phyloP scores from a whole-genome alignment of 2,329 filamentous ascomycete species.

The Geosmithia flava region DNA sequence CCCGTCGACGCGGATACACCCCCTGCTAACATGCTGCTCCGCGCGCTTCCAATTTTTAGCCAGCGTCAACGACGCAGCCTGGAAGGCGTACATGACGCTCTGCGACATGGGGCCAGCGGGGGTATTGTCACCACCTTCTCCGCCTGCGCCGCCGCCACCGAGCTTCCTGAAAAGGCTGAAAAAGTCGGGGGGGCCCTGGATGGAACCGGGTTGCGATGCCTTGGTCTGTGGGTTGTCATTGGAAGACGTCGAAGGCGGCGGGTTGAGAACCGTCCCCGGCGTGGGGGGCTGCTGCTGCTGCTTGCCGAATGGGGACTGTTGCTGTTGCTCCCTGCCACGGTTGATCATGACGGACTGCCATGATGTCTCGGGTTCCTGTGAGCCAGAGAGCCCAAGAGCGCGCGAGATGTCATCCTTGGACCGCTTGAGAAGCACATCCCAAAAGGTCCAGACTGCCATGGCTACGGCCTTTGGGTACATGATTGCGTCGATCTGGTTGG shows the following conservation, averaged over 20 bases:
- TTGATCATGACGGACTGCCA: slow-evolving; percentile 18
- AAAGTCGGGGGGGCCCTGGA: slow-evolving; percentile 4
- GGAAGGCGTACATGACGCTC: slow-evolving; percentile 16
- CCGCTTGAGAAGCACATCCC: slow-evolving; percentile 31
- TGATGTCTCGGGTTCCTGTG: slow-evolving; percentile 10
- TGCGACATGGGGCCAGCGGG: slow-evolving; percentile 17
- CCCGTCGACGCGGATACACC: slow-evolving; percentile 39
- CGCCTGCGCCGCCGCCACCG: slow-evolving; percentile 1
- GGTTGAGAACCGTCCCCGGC: not conserved
- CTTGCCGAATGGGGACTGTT: not conserved
- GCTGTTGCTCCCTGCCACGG: slow-evolving; percentile 11
- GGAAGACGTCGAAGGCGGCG: not conserved
- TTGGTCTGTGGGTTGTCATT: slow-evolving; percentile 1
- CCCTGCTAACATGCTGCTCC: slow-evolving; percentile 30
- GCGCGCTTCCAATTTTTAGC: slow-evolving; percentile 32
- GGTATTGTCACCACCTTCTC: slow-evolving; percentile 5
- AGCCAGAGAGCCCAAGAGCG: slow-evolving; percentile 28
- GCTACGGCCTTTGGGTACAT: slow-evolving; percentile 42
- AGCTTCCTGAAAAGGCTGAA: slow-evolving; percentile 2
- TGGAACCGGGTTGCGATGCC: slow-evolving; percentile 9
- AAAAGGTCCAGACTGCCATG: slow-evolving; percentile 37
- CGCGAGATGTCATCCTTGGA: slow-evolving; percentile 28
- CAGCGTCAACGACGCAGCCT: slow-evolving; percentile 21
- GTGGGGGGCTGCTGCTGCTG: slow-evolving; percentile 9
- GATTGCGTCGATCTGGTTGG: slow-evolving; percentile 30